Evolutionary conservation across 2,329 filamentous ascomycete species (phyloP).

Genomic region (Neonectria punicea): DNA sequence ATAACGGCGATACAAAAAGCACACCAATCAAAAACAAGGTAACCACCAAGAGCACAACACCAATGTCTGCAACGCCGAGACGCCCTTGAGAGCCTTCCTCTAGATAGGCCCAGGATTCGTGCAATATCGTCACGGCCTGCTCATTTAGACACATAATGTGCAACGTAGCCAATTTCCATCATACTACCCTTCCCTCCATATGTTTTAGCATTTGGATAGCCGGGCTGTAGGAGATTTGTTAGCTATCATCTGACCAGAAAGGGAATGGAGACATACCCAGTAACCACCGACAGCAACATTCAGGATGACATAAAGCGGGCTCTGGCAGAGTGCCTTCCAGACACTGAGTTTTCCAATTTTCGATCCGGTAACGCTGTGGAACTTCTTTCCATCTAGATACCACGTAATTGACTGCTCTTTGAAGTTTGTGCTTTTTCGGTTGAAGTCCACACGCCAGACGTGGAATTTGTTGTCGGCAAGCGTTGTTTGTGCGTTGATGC

Average conservation of each 20-base stretch:
- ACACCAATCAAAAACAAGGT: neutral
- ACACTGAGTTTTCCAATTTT: conserved; percentile 56
- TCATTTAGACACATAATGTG: conserved; percentile 41
- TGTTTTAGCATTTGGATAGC: conserved; percentile 58
- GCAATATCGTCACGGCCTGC: neutral
- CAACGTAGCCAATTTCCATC: conserved; percentile 60
- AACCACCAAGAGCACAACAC: neutral
- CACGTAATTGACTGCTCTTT: conserved; percentile 61
- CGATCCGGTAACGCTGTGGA: conserved; percentile 55
- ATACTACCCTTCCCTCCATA: conserved; percentile 54
- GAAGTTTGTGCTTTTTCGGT: conserved; percentile 59
- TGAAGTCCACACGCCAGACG: conserved; percentile 60
- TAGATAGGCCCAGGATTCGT: neutral
- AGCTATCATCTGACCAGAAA: conserved; percentile 1
- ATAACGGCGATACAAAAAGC: neutral
- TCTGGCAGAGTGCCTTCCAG: conserved; percentile 62
- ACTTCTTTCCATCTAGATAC: conserved; percentile 58
- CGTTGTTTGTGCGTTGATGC: conserved; percentile 49
- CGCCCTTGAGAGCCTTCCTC: neutral
- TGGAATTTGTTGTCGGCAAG: conserved; percentile 58
- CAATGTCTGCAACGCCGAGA: neutral
- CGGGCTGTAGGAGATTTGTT: conserved; percentile 51
- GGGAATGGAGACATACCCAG: conserved; percentile 56
- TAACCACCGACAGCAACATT: conserved; percentile 67
- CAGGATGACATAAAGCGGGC: conserved; percentile 62